phyloP scores from a whole-genome alignment of 1,284 basidiomycete species.

The Cutaneotrichosporon cavernicola region DNA sequence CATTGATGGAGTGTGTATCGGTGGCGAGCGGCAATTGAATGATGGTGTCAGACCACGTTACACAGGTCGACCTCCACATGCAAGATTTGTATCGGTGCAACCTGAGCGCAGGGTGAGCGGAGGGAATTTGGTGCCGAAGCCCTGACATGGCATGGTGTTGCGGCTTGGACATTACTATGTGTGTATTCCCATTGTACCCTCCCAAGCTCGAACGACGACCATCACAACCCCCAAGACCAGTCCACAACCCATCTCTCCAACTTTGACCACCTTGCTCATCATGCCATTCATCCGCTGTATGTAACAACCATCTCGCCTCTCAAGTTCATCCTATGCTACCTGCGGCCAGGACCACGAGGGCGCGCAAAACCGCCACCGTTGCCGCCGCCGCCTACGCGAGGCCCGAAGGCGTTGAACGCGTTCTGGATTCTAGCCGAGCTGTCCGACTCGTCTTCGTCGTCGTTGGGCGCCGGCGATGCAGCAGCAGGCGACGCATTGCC shows the following conservation, averaged over 20 bases:
- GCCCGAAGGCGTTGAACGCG: conserved; percentile 52
- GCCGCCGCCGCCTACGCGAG: conserved; percentile 37
- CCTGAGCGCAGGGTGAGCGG: too few species aligned
- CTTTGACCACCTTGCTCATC: background rate
- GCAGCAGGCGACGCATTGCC: background rate
- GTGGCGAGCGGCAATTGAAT: background rate
- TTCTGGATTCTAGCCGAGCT: conserved; percentile 42
- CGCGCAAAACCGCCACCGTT: conserved; percentile 45
- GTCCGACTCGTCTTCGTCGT: conserved; percentile 40
- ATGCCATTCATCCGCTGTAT: background rate
- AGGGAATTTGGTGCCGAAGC: too few species aligned
- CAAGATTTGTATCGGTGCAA: too few species aligned
- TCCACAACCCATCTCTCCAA: too few species aligned
- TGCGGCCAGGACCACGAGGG: conserved; percentile 46
- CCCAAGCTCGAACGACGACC: background rate
- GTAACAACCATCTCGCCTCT: background rate
- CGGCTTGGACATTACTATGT: too few species aligned
- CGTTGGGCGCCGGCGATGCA: conserved; percentile 13
- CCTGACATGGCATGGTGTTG: too few species aligned
- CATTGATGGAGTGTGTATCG: background rate
- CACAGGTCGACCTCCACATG: too few species aligned
- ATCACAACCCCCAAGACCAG: background rate
- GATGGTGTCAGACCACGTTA: background rate
- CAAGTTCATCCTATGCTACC: conserved; percentile 20
- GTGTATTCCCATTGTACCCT: too few species aligned